phyloP scores from a whole-genome alignment of 2,329 filamentous ascomycete species.

The Alternaria novae-zelandiae region DNA sequence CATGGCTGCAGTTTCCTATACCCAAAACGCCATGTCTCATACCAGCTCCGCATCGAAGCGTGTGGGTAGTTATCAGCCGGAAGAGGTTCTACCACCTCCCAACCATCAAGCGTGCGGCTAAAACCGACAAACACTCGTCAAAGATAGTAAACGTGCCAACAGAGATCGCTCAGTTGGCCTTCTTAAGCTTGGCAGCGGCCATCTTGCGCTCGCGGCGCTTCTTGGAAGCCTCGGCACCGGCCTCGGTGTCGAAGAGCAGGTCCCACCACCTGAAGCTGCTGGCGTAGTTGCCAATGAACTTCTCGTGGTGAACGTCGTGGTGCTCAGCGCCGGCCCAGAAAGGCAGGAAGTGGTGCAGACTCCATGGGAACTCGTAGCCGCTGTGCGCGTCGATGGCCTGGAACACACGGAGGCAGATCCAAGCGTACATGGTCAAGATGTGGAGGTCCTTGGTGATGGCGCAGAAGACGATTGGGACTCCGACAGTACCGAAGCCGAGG shows the following conservation, averaged over 20 bases:
- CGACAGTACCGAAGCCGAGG: conserved; percentile 85
- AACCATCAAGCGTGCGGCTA: conserved; percentile 5
- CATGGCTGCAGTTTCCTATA: conserved; percentile 18
- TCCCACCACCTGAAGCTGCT: conserved; percentile 99
- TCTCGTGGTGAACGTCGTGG: conserved; percentile 97
- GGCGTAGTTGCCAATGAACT: conserved; percentile 97
- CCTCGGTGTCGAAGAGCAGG: conserved; percentile 90
- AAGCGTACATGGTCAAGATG: conserved; percentile 96
- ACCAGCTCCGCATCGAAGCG: conserved; percentile 17
- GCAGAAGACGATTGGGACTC: conserved; percentile 82
- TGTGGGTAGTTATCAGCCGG: not conserved
- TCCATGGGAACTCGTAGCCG: conserved; percentile 98
- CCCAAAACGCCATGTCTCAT: conserved; percentile 31
- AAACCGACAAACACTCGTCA: conserved; percentile 14
- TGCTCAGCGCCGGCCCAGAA: conserved; percentile 98
- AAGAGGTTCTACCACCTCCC: conserved; percentile 3
- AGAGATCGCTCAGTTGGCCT: conserved; percentile 54
- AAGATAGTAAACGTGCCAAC: not conserved
- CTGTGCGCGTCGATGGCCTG: conserved; percentile 98
- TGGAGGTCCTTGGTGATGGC: conserved; percentile 85
- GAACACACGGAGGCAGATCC: conserved; percentile 92
- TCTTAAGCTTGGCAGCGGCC: conserved; percentile 53
- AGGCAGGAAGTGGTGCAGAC: conserved; percentile 89
- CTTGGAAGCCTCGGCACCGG: conserved; percentile 84
- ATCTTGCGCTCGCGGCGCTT: conserved; percentile 80